These are phyloP conservation scores for Leccinum insolens DNA, from an alignment of 1,284 basidiomycete genomes.

Conservation along the genomic window DNA sequence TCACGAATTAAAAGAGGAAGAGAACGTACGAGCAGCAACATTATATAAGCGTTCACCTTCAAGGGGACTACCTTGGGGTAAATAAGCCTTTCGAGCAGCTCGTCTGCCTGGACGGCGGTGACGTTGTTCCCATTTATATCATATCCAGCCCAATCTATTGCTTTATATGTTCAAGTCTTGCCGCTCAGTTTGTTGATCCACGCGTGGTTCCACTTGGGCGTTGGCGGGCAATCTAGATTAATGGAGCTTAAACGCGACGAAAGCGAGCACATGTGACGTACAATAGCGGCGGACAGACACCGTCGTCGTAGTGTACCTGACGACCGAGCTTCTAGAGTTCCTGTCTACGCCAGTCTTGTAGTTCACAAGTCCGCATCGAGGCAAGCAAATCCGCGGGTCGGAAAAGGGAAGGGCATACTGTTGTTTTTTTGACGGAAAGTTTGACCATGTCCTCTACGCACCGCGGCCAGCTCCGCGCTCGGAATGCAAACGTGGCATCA, in stretches of 20 bases:
- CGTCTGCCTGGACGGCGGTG: no score
- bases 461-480: conserved; percentile 61
- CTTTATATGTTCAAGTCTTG: no score
- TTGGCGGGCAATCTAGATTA: no score
- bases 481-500: conserved; percentile 61
- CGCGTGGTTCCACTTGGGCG: no score
- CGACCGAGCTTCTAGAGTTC: conserved; percentile 51
- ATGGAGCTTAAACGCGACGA: no score
- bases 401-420: conserved; percentile 31
- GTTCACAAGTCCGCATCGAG: conserved; percentile 64
- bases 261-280: conserved; percentile 31
- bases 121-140: no score
- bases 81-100: no score
- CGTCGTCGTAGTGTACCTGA: conserved; percentile 50
- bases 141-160: no score
- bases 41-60: conserved; percentile 50
- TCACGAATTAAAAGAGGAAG: background rate
- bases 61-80: no score
- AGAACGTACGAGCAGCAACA: conserved; percentile 66
- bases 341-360: conserved; percentile 37
- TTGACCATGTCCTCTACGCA: conserved; percentile 43
- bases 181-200: no score
- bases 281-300: conserved; percentile 66
- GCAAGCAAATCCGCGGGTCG: conserved; percentile 60
- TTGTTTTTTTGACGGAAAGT: conserved; percentile 49